Evolutionary conservation across 2,329 filamentous ascomycete species (phyloP).

Genomic region (Aureobasidium namibiae): DNA sequence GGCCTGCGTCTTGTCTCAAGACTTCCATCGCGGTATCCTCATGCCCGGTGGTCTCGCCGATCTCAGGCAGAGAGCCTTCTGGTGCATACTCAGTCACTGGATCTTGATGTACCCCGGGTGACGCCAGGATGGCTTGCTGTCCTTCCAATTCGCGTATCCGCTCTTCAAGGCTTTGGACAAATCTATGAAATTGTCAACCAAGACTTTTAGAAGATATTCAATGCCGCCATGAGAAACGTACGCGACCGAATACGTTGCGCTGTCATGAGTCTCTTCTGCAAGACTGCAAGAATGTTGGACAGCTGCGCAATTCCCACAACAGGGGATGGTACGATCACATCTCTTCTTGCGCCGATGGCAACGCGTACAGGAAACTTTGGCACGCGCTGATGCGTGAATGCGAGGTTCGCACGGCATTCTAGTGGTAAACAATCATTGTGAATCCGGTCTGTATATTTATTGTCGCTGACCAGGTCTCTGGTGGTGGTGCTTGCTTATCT

Average conservation of each 20-base stretch:
- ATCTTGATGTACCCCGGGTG: neutral
- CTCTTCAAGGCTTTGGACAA: constrained; percentile 29
- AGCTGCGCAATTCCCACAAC: constrained; percentile 32
- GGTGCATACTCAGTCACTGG: no score
- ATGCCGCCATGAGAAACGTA: constrained; percentile 21
- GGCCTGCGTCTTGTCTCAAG: neutral
- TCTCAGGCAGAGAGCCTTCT: neutral
- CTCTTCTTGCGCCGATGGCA: constrained; percentile 38
- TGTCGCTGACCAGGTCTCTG: no score
- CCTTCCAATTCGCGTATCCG: constrained; percentile 22
- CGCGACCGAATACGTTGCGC: constrained; percentile 34
- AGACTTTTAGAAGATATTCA: neutral
- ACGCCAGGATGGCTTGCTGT: constrained; percentile 13
- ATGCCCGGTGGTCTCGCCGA: neutral
- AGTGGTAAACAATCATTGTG: no score
- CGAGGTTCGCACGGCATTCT: constrained; percentile 2
- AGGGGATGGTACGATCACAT: constrained; percentile 33
- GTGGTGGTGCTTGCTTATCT: no score
- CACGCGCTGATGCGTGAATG: neutral
- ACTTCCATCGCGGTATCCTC: neutral
- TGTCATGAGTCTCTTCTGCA: constrained; percentile 29
- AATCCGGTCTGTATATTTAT: no score
- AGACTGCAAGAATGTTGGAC: constrained; percentile 33
- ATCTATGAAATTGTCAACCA: constrained; percentile 17
- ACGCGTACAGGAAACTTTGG: constrained; percentile 26